These are phyloP conservation scores for Schizochytrium sp. DNA, from an alignment of 108 stramenopile species.

Conservation along the genomic window DNA sequence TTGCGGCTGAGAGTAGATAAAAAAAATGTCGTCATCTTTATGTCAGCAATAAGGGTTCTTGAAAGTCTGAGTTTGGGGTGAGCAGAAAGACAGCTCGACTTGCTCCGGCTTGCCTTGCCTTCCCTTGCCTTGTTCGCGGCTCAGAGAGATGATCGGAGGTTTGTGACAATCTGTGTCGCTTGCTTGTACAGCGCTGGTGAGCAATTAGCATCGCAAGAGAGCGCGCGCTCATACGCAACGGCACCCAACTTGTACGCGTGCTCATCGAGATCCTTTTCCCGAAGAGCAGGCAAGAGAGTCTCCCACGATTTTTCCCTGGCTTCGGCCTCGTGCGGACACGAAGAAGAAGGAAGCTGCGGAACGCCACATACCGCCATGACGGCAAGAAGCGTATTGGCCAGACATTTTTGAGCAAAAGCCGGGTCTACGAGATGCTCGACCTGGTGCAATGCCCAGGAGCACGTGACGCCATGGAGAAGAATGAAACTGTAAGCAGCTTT, in stretches of 20 bases:
- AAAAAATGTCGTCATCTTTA: too few species aligned
- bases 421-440: not conserved
- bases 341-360: not conserved
- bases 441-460: slow-evolving; percentile 5
- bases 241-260: not conserved
- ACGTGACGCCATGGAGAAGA: not conserved
- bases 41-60: too few species aligned
- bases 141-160: not conserved
- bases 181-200: not conserved
- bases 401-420: not conserved
- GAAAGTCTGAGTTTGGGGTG: too few species aligned
- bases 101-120: too few species aligned
- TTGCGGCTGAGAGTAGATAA: too few species aligned
- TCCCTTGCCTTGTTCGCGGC: too few species aligned
- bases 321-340: not conserved
- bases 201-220: not conserved
- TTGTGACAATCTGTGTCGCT: not conserved
- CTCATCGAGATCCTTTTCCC: not conserved
- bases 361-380: not conserved
- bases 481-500: not conserved
- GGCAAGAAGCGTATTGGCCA: not conserved
- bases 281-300: not conserved
- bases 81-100: too few species aligned
- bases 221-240: not conserved
- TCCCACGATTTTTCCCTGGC: not conserved